These are phyloP conservation scores for Trametes sanguinea DNA, from an alignment of 768 basidiomycete species.

Conservation along the genomic window DNA sequence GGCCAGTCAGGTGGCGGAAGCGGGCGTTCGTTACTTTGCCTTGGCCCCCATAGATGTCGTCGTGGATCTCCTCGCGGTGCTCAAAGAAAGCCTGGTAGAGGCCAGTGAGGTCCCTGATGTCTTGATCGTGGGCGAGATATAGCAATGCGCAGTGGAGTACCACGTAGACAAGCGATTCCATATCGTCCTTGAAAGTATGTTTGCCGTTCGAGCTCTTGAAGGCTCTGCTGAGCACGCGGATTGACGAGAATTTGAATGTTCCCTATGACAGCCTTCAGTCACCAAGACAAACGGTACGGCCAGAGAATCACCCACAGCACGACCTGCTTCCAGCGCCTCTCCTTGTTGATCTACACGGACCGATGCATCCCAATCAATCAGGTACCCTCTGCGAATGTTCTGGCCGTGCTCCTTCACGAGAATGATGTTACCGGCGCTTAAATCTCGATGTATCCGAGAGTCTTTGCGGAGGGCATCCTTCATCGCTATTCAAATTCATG, in stretches of 20 bases:
- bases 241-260: background rate
- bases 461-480: slow-evolving; percentile 1
- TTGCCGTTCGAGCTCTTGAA: too few relatives aligned
- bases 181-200: slow-evolving; percentile 1
- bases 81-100: too few relatives aligned
- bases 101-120: too few relatives aligned
- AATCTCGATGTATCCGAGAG: slow-evolving; percentile 6
- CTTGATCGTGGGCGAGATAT: too few relatives aligned
- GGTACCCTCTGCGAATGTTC: background rate
- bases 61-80: too few relatives aligned
- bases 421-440: slow-evolving; percentile 15
- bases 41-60: too few relatives aligned
- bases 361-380: slow-evolving; percentile 15
- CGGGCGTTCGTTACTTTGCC: background rate
- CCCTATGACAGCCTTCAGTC: background rate
- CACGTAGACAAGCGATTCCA: slow-evolving; percentile 15
- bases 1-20: background rate
- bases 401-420: background rate
- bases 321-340: background rate
- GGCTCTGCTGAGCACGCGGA: background rate
- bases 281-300: too few relatives aligned
- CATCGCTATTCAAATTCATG: slow-evolving; percentile 6
- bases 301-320: background rate
- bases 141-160: slow-evolving; percentile 5
- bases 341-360: background rate